These are phyloP conservation scores for Fusarium brevicatenulatum DNA, from an alignment of 2,329 filamentous ascomycete species.

Conservation along the genomic window DNA sequence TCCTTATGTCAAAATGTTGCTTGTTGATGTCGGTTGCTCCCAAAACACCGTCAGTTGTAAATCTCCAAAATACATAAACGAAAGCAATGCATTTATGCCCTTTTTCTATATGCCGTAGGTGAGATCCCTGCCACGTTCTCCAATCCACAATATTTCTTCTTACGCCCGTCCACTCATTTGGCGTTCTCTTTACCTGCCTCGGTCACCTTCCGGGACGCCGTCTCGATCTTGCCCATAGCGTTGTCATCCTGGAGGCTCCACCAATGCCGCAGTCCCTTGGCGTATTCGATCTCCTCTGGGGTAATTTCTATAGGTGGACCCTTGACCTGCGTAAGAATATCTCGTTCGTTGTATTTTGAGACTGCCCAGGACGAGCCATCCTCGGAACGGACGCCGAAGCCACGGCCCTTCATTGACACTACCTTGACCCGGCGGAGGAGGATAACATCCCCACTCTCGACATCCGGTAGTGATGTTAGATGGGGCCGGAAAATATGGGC, in stretches of 20 bases:
- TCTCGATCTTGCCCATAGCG: constrained; percentile 59
- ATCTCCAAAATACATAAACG: constrained; percentile 11
- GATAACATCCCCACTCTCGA: constrained; percentile 66
- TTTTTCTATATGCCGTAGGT: constrained; percentile 7
- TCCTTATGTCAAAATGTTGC: background rate
- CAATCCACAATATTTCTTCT: background rate
- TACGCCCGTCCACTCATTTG: constrained; percentile 34
- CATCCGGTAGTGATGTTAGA: constrained; percentile 64
- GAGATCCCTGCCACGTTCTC: constrained; percentile 20
- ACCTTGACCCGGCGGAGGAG: constrained; percentile 67
- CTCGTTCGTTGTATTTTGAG: constrained; percentile 58
- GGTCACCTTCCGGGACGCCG: constrained; percentile 53
- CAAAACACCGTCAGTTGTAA: constrained; percentile 9
- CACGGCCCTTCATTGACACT: constrained; percentile 62
- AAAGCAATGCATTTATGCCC: constrained; percentile 8
- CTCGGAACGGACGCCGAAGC: constrained; percentile 65
- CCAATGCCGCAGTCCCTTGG: constrained; percentile 60
- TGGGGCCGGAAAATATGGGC: constrained; percentile 69
- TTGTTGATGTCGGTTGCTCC: constrained; percentile 3
- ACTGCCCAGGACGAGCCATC: constrained; percentile 70
- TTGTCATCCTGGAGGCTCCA: constrained; percentile 59
- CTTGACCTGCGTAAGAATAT: constrained; percentile 62
- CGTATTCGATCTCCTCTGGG: constrained; percentile 60
- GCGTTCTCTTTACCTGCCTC: constrained; percentile 44
- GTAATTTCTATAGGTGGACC: constrained; percentile 69